A percentile compares a stretch with the other conserved stretches of the same genome.
These are phyloP conservation scores for Exophiala aquamarina DNA, from an alignment of 2,329 filamentous ascomycete species.

Conservation along the genomic window DNA sequence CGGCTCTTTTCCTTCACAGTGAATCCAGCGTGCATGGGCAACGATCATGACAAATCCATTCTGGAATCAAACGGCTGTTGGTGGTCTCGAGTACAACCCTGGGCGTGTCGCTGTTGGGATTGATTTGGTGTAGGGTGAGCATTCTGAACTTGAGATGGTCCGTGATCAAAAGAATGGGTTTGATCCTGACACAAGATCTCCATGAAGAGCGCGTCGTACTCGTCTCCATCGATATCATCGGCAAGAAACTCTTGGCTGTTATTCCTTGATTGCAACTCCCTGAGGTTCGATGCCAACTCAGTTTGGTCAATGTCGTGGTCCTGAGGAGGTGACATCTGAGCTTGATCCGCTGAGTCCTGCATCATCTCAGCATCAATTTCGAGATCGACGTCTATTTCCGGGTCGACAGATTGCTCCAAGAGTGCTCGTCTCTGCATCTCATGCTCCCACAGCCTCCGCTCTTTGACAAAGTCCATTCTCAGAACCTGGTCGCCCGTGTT, in stretches of 20 bases:
- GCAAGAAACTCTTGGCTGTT: constrained; percentile 15
- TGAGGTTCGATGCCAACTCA: constrained; percentile 26
- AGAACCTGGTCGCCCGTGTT: constrained; percentile 43
- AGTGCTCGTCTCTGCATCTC: constrained; percentile 20
- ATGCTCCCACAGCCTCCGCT: constrained; percentile 41
- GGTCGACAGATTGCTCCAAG: constrained; percentile 4
- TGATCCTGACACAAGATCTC: constrained; percentile 58
- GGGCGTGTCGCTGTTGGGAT: background rate
- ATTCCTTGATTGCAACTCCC: background rate
- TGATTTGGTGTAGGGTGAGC: background rate
- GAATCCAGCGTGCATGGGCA: too few relatives aligned
- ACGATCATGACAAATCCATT: constrained; percentile 35
- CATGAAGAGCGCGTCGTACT: constrained; percentile 65
- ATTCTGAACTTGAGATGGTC: background rate
- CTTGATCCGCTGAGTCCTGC: constrained; percentile 1
- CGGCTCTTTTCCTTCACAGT: too few relatives aligned
- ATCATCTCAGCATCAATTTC: background rate
- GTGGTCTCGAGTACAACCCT: background rate
- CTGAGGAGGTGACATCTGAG: constrained; percentile 23
- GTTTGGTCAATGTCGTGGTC: constrained; percentile 22
- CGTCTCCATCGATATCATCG: constrained; percentile 52
- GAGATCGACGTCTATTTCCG: too few relatives aligned
- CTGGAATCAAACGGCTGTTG: constrained; percentile 1
- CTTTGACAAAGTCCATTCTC: constrained; percentile 42
- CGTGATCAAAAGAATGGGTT: background rate